A percentile compares a stretch with the other conserved stretches of the same genome.
Evolutionary conservation across 805 yeast genomes (phyloP).

Genomic region (Alloascoidea hylecoeti): DNA sequence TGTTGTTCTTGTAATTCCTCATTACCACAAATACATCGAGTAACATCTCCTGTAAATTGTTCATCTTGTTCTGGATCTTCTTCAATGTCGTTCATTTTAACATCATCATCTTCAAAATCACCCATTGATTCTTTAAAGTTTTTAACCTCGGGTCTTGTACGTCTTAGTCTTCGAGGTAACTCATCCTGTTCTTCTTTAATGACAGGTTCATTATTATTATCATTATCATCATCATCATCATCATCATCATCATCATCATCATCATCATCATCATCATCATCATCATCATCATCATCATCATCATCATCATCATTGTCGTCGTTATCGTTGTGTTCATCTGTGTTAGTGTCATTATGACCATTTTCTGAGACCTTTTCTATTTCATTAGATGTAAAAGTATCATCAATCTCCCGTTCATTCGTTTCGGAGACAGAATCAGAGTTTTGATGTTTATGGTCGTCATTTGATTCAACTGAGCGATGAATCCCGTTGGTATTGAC

Average conservation of each 20-base stretch:
- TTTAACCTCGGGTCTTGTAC: too few relatives aligned
- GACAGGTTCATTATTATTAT: constrained; percentile 10
- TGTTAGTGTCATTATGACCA: constrained; percentile 5
- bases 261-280: not conserved
- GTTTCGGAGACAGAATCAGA: not conserved
- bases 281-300: not conserved
- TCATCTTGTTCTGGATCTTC: constrained; percentile 4
- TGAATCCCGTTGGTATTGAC: too few relatives aligned
- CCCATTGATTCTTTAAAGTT: too few relatives aligned
- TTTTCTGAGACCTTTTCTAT: constrained; percentile 5
- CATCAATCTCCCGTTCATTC: constrained; percentile 15
- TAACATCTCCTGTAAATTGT: constrained; percentile 19
- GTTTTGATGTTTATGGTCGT: too few relatives aligned
- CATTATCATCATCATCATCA: not conserved
- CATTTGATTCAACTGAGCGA: too few relatives aligned
- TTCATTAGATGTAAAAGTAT: constrained; percentile 16
- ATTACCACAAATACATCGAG: constrained; percentile 22
- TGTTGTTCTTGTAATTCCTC: constrained; percentile 14
- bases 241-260: constrained; percentile 2
- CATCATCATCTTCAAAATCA: too few relatives aligned
- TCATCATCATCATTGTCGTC: constrained; percentile 3
- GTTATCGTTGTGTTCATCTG: constrained; percentile 5
- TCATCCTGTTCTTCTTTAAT: constrained; percentile 11
- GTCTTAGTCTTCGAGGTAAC: too few relatives aligned
- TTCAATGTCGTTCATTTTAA: too few relatives aligned